Evolutionary conservation across 2,329 filamentous ascomycete species (phyloP), one percentile per base, ranked within the genome.

Genomic region (Arachnopeziza araneosa): DNA sequence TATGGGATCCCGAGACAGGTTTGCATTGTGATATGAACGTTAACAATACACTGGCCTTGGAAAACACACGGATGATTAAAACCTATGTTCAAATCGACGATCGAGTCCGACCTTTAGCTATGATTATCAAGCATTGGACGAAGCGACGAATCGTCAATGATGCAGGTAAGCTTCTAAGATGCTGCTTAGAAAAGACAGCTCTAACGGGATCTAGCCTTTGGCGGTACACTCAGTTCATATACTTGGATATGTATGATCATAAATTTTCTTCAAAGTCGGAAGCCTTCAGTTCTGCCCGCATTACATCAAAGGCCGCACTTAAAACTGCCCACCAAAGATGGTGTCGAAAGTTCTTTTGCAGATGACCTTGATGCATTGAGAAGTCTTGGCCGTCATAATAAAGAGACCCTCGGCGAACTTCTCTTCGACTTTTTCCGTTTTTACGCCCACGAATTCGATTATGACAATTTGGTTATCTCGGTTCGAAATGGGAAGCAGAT

Each of bases 231-330:
- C 62, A 98, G 93, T 75, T 99, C 95, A 21, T 99, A 99, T 73
- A 97, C 95, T 23, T 99, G 95, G 95, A 98, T 98, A 72, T 99
- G 95, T 75, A 85, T 99, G 81, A 96, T 98, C 67, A 89, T 99
- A 72, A 96, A 92, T 67, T 99, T 98, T 71, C 82, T 99, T 24
- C 95, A 99, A 75, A 89, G 91, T 56, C 86, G 92, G 68, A 82
- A 88, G 61, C 90, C 91, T 19, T 90, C 93, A 0, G 84, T 99
- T 58, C 76, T 99, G 23, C 95, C 95, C 3, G 86, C 90, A 19
- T 80, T 99, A 36, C 95, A 98, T 72, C 87, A 92, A 70, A 81
- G 84, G 23, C 80, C 84, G 4, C 82, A 87, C 66, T 79, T 86
- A 65, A 84, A 84, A 67, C 77, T 83, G 57, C 76, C 83, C 10